These are phyloP conservation scores for Pythium vanterpoolii DNA, from an alignment of 352 stramenopile genomes.

Conservation along the genomic window DNA sequence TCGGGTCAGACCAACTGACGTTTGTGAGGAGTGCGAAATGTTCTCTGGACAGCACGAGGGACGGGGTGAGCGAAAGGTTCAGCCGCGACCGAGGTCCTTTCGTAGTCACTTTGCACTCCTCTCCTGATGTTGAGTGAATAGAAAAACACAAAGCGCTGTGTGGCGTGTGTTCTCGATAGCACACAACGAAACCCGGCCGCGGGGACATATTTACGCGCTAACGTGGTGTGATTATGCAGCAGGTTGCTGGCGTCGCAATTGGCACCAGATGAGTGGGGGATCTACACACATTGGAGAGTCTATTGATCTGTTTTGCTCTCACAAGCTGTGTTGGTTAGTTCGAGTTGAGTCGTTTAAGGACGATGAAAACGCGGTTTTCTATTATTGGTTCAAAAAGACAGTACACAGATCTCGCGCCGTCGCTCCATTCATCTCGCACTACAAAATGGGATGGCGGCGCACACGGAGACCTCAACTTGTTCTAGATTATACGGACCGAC, in stretches of 20 bases:
- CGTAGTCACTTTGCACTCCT: conserved; percentile 13
- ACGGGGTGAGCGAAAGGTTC: conserved; percentile 23
- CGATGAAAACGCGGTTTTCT: too few relatives aligned
- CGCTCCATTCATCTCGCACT: too few relatives aligned
- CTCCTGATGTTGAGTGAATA: conserved; percentile 11
- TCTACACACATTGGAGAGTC: too few relatives aligned
- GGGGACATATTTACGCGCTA: conserved; percentile 19
- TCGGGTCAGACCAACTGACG: conserved; percentile 1
- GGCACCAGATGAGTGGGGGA: conserved; percentile 22
- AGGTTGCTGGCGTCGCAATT: conserved; percentile 27
- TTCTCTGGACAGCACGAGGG: background rate
- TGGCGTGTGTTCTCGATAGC: conserved; percentile 11
- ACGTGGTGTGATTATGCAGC: conserved; percentile 8
- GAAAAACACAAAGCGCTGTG: conserved; percentile 27
- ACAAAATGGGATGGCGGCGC: too few relatives aligned
- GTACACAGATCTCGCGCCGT: too few relatives aligned
- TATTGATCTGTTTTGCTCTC: too few relatives aligned
- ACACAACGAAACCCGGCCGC: conserved; percentile 12
- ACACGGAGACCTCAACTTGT: too few relatives aligned
- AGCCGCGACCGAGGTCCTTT: conserved; percentile 26
- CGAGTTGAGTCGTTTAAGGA: too few relatives aligned
- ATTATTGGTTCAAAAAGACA: too few relatives aligned
- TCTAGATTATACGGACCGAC: too few relatives aligned
- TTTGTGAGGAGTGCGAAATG: background rate
- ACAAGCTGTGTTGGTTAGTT: too few relatives aligned